Conservation (phyloP, 2,329 filamentous ascomycete species). For the Exophiala aquamarina region DNA sequence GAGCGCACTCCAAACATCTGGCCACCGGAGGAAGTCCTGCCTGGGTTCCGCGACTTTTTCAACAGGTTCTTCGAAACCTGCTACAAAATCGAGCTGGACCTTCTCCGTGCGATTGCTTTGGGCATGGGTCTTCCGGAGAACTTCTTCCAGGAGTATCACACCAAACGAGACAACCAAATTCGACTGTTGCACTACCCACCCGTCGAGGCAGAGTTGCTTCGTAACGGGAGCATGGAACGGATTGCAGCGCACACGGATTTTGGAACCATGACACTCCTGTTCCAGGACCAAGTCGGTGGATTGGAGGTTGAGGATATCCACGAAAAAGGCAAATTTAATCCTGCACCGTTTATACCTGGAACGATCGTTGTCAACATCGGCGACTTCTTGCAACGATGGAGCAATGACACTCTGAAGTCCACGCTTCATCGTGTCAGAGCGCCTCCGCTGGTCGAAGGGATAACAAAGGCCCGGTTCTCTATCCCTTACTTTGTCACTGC, state of each 20-base stretch:
- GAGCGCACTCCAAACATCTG: slow-evolving; percentile 48
- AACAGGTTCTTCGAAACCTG: slow-evolving; percentile 42
- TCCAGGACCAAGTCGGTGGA: slow-evolving; percentile 48
- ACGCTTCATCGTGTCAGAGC: slow-evolving; percentile 51
- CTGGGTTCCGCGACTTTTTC: slow-evolving; percentile 43
- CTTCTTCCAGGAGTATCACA: slow-evolving; percentile 56
- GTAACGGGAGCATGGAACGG: slow-evolving; percentile 27
- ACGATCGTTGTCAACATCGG: slow-evolving; percentile 53
- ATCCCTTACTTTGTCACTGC: slow-evolving; percentile 36
- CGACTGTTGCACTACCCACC: slow-evolving; percentile 54
- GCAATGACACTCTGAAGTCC: slow-evolving; percentile 52
- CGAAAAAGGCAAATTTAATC: slow-evolving; percentile 73
- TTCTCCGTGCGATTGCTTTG: slow-evolving; percentile 46
- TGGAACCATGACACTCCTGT: slow-evolving; percentile 49
- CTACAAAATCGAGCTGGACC: slow-evolving; percentile 39
- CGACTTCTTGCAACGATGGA: slow-evolving; percentile 53
- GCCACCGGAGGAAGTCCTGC: slow-evolving; percentile 46
- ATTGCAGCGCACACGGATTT: slow-evolving; percentile 42
- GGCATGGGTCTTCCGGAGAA: slow-evolving; percentile 40
- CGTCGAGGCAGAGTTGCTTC: slow-evolving; percentile 37
- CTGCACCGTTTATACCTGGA: slow-evolving; percentile 76
- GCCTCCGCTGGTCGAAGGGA: slow-evolving; percentile 21
- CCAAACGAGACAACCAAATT: slow-evolving; percentile 52
- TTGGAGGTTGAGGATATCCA: slow-evolving; percentile 60
- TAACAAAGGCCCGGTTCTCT: slow-evolving; percentile 32